phyloP scores from a whole-genome alignment of 202 grass and related monocot genomes.

The Panicum virgatum region DNA sequence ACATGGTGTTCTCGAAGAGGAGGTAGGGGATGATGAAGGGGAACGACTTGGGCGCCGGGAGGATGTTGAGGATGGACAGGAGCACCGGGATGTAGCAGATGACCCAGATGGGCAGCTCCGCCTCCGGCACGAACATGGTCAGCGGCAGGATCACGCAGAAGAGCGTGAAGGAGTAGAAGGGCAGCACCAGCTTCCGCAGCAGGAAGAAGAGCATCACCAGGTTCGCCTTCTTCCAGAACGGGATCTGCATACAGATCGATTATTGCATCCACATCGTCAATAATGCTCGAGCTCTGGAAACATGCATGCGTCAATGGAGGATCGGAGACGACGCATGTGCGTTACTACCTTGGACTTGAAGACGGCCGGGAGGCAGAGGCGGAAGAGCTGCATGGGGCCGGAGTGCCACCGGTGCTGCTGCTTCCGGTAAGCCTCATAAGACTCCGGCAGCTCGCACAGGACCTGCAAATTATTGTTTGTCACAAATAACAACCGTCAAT shows the following conservation, averaged over 20 bases:
- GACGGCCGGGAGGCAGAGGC: constrained; percentile 83
- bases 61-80: constrained; percentile 90
- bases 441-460: constrained; percentile 88
- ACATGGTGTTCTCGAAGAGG: constrained; percentile 98
- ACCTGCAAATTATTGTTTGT: constrained; percentile 43
- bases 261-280: neutral
- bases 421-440: constrained; percentile 84
- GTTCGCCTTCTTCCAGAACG: constrained; percentile 93
- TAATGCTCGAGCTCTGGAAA: too few species aligned
- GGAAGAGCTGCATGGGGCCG: constrained; percentile 98
- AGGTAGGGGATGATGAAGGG: constrained; percentile 93
- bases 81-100: constrained; percentile 89
- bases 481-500: neutral
- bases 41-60: constrained; percentile 89
- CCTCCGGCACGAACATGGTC: constrained; percentile 97
- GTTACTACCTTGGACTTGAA: constrained; percentile 65
- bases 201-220: constrained; percentile 95
- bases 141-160: constrained; percentile 95
- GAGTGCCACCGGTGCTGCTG: constrained; percentile 99
- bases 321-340: neutral
- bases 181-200: constrained; percentile 82
- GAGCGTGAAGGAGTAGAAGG: constrained; percentile 97
- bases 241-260: constrained; percentile 70
- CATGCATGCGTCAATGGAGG: neutral
- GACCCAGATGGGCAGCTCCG: constrained; percentile 86